Conservation (phyloP, 805 yeast genomes). For the Hanseniaspora hatyaiensis region DNA sequence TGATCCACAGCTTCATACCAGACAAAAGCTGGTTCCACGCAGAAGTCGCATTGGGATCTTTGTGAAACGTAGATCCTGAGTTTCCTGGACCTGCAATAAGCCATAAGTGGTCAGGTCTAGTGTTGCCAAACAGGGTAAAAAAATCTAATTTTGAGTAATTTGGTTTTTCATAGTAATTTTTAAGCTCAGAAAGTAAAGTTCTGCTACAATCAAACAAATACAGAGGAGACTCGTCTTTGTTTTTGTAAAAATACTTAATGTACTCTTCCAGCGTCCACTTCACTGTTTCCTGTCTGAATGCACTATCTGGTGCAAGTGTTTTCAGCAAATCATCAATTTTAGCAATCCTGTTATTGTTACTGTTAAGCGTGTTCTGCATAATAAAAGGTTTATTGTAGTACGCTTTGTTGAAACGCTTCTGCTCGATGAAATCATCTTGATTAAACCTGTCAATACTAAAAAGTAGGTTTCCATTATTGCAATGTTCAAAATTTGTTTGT, state of each 20-base stretch:
- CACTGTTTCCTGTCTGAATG: slow-evolving; percentile 75
- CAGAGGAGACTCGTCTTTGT: slow-evolving; percentile 72
- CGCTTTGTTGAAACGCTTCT: slow-evolving; percentile 34
- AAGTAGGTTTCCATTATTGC: slow-evolving; percentile 22
- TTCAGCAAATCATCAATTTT: slow-evolving; percentile 53
- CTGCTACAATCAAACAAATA: slow-evolving; percentile 77
- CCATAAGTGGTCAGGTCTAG: slow-evolving; percentile 87
- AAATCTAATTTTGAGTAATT: slow-evolving; percentile 45
- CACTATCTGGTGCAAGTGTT: slow-evolving; percentile 44
- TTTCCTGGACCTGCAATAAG: slow-evolving; percentile 70
- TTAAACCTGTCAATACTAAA: slow-evolving; percentile 42
- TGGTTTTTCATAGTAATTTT: slow-evolving; percentile 44
- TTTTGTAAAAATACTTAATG: slow-evolving; percentile 45
- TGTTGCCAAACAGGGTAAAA: slow-evolving; percentile 41
- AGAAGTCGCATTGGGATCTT: slow-evolving; percentile 80
- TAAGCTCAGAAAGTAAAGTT: slow-evolving; percentile 48
- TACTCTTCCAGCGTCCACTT: slow-evolving; percentile 62
- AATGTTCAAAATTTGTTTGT: slow-evolving; percentile 22
- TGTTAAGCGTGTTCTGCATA: slow-evolving; percentile 22
- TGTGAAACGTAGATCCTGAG: slow-evolving; percentile 83
- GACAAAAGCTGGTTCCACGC: slow-evolving; percentile 79
- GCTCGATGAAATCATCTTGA: slow-evolving; percentile 34
- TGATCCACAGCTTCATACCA: slow-evolving; percentile 76
- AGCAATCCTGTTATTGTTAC: slow-evolving; percentile 21
- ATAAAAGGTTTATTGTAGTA: slow-evolving; percentile 58